Conservation (phyloP, 768 basidiomycete species). For the Steccherinum ochraceum region DNA sequence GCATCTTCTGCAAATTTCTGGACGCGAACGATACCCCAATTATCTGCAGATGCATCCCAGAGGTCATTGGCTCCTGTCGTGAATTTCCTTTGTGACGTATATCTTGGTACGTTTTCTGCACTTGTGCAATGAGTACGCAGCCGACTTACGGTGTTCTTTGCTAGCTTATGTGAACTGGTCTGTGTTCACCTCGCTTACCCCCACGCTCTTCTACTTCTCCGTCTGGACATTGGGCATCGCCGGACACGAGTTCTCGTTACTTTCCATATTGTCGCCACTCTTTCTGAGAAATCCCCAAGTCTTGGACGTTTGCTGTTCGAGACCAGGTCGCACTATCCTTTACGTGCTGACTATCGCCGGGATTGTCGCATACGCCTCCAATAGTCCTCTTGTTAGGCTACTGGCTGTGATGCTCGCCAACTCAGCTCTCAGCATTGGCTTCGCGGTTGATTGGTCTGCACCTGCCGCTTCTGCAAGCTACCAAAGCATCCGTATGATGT, state of each 20-base stretch:
- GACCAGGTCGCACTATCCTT: constrained; percentile 41
- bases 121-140: constrained; percentile 1
- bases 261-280: constrained; percentile 64
- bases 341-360: constrained; percentile 46
- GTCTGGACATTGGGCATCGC: constrained; percentile 86
- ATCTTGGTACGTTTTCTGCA: constrained; percentile 47
- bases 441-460: constrained; percentile 49
- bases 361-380: constrained; percentile 44
- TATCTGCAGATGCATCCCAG: not conserved
- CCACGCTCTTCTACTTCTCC: constrained; percentile 86
- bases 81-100: constrained; percentile 38
- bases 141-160: not conserved
- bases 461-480: constrained; percentile 30
- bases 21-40: not conserved
- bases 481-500: constrained; percentile 42
- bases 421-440: constrained; percentile 39
- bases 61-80: constrained; percentile 2
- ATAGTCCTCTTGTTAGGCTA: constrained; percentile 49
- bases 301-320: constrained; percentile 39
- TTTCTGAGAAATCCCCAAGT: constrained; percentile 46
- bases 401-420: constrained; percentile 51
- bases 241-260: constrained; percentile 72
- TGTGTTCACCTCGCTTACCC: constrained; percentile 69
- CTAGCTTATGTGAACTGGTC: constrained; percentile 81
- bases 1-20: not conserved